Evolutionary conservation across 176 grass and related monocot species (phyloP).

Genomic region (Oryza glumipatula): DNA sequence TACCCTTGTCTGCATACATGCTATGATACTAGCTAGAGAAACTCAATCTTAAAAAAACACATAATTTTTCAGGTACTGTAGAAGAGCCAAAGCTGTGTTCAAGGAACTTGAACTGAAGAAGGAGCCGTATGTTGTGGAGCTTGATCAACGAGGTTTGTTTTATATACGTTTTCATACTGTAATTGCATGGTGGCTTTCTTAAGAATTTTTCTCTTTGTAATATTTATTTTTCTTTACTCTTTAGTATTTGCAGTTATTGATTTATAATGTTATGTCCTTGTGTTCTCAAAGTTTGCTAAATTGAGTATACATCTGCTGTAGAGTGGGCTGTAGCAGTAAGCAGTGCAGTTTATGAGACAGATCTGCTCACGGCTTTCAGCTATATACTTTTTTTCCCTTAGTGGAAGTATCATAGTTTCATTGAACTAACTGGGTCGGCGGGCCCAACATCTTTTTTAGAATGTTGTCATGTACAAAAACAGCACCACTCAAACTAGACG

Average conservation of each 20-base stretch:
- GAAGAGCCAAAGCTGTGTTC: conserved; percentile 67
- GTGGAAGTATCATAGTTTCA: not conserved
- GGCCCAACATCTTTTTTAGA: not conserved
- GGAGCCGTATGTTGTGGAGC: conserved; percentile 68
- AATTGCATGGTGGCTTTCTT: not conserved
- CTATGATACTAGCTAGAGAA: not conserved
- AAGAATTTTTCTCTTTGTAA: not conserved
- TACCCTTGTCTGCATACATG: not conserved
- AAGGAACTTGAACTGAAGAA: conserved; percentile 64
- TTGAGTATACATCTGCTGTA: not conserved
- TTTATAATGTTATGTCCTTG: not conserved
- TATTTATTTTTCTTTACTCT: not conserved
- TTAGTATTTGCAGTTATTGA: not conserved
- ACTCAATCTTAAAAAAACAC: not conserved
- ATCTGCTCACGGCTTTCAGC: not conserved
- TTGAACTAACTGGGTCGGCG: not conserved
- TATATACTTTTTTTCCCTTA: not conserved
- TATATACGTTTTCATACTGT: not conserved
- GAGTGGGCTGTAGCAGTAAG: not conserved
- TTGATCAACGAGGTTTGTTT: conserved; percentile 68
- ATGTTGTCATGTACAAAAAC: not conserved
- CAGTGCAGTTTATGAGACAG: not conserved
- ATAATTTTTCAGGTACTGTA: conserved; percentile 61
- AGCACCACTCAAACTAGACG: not conserved
- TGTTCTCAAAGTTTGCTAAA: conserved; percentile 4